Base-by-base conservation (phyloP, 2,329 filamentous ascomycete species). In the Aspergillus sclerotialis region DNA sequence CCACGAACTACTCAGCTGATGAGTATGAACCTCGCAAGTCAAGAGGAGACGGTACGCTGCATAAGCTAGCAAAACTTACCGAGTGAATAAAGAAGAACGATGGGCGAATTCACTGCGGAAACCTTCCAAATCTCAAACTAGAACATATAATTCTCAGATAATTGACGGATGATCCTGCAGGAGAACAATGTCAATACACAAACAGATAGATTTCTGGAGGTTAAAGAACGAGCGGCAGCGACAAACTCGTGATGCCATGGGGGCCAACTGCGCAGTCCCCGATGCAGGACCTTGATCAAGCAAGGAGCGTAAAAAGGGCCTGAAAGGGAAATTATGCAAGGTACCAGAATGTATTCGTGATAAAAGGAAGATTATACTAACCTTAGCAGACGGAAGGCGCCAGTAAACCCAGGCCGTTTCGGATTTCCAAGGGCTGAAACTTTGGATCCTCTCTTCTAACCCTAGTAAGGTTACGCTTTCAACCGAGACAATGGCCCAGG, bases 1-100 rank as follows among this genome's bases (percentile, higher is more conserved):
- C 42, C 41, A 56, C 51, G 53, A 63, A 63, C 60, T 64, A 54
- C 43, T 44, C 48, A 47, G 49, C 45, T 50, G 42, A 60, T 64
- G 48, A 64, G 59, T 49, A 56, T 42, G 48, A 59, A 56, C 46
- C 49, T 43, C 43, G 34, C 30, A 38, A 24, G 46, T 23, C 23
- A 32, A 40, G n/a, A n/a, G 36, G 33, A 40, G 35, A 35, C 45
- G 55, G 56, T 44, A 48, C 43, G 37, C 32, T 56, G 55, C 56
- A 60, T 56, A 41, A 46, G 46, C 46, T 44, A 46, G 43, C 28
- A 47, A 38, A 30, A 48, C 54, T 49, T 48, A 59, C 55, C 52
- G 48, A 51, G 46, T 45, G 43, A 45, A 40, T 45, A 43, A 47
- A 32, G 35, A 42, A 34, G 30, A 40, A 29, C 43, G 35, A 34